phyloP scores from a whole-genome alignment of 352 stramenopile genomes.

The Phytophthora quininea region DNA sequence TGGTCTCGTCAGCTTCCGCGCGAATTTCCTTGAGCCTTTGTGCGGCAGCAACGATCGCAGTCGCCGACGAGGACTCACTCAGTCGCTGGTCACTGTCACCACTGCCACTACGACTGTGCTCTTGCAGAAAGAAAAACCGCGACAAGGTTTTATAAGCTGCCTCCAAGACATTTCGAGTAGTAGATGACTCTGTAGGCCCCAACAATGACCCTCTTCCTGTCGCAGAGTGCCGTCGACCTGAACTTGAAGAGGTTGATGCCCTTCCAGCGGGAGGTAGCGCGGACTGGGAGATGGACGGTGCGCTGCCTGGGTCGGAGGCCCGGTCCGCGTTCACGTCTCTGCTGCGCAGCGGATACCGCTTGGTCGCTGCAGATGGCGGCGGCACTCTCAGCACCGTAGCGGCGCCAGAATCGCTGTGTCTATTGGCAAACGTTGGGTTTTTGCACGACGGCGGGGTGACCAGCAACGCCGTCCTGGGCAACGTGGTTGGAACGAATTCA shows the following conservation, averaged over 20 bases:
- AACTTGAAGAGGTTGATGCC: constrained; percentile 19
- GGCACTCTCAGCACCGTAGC: constrained; percentile 30
- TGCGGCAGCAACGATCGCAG: constrained; percentile 60
- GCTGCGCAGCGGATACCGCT: constrained; percentile 43
- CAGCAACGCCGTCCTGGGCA: constrained; percentile 70
- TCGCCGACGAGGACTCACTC: constrained; percentile 63
- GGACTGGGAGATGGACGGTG: constrained; percentile 15
- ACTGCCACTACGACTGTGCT: constrained; percentile 36
- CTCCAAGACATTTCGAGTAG: constrained; percentile 47
- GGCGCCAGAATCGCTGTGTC: constrained; percentile 28
- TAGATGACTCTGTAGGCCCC: constrained; percentile 8
- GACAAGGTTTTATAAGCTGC: constrained; percentile 58
- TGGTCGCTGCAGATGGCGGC: constrained; percentile 25
- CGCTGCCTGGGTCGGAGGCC: constrained; percentile 34
- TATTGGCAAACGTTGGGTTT: constrained; percentile 22
- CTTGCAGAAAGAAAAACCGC: constrained; percentile 73
- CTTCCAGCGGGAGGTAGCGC: constrained; percentile 24
- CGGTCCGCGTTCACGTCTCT: constrained; percentile 46
- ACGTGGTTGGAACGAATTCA: constrained; percentile 52
- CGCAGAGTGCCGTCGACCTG: constrained; percentile 15
- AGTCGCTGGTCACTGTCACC: constrained; percentile 44
- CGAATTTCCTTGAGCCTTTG: constrained; percentile 72
- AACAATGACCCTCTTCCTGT: constrained; percentile 8
- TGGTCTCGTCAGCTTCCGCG: constrained; percentile 50
- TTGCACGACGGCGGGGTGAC: constrained; percentile 77